Evolutionary conservation across 1,139 yeast species (phyloP).

Genomic region (Taphrina confusa): DNA sequence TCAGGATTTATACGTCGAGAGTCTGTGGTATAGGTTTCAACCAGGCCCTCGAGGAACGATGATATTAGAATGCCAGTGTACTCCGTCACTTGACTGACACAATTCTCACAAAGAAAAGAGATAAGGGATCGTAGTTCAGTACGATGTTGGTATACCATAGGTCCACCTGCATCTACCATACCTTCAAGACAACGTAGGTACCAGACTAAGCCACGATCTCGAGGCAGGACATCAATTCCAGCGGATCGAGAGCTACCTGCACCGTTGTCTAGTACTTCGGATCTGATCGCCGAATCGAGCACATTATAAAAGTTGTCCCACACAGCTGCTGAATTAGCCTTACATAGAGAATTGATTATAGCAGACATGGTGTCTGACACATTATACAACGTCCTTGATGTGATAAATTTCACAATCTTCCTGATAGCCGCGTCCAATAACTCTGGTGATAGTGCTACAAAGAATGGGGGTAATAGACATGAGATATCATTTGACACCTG

Average conservation of each 20-base stretch:
- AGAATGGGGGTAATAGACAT: constrained; percentile 66
- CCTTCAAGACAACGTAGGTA: constrained; percentile 71
- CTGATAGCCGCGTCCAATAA: constrained; percentile 58
- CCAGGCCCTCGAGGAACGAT: constrained; percentile 64
- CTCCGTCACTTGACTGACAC: constrained; percentile 67
- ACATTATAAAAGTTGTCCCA: constrained; percentile 47
- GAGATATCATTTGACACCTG: constrained; percentile 49
- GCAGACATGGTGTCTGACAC: constrained; percentile 52
- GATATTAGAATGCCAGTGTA: constrained; percentile 52
- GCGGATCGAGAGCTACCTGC: constrained; percentile 73
- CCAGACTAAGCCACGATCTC: constrained; percentile 78
- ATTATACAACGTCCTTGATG: constrained; percentile 25
- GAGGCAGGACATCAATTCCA: constrained; percentile 66
- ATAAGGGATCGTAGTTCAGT: constrained; percentile 57
- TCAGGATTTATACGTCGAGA: constrained; percentile 36
- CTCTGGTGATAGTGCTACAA: constrained; percentile 70
- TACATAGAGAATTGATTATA: constrained; percentile 68
- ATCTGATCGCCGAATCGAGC: constrained; percentile 52
- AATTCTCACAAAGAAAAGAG: constrained; percentile 55
- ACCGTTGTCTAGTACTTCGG: constrained; percentile 75
- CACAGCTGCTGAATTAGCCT: constrained; percentile 68
- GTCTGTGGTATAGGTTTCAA: constrained; percentile 49
- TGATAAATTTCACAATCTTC: constrained; percentile 54
- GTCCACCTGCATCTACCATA: constrained; percentile 68
- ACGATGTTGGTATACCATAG: constrained; percentile 52